Evolutionary conservation across 768 basidiomycete genomes (phyloP).

Genomic region (Boletus vinaceobasis): DNA sequence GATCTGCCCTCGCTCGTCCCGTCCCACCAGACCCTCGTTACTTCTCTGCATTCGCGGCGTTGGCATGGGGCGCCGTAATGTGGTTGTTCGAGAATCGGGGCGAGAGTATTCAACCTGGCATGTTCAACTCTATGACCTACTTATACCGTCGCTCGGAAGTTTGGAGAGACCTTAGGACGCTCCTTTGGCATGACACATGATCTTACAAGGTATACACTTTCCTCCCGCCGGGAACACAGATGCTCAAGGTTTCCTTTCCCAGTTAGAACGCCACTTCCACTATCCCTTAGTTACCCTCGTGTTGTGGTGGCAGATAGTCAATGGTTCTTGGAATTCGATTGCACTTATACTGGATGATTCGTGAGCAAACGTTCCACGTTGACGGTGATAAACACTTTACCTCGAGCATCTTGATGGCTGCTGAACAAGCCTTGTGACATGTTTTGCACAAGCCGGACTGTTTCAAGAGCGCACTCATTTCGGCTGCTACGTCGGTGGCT

Average conservation of each 20-base stretch:
- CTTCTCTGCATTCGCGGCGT: constrained; percentile 83
- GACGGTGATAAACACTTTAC: constrained; percentile 35
- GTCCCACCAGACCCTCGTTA: constrained; percentile 80
- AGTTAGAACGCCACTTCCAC: constrained; percentile 6
- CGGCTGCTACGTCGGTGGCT: constrained; percentile 66
- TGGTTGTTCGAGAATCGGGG: constrained; percentile 86
- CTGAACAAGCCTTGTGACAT: constrained; percentile 59
- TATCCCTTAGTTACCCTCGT: constrained; percentile 19
- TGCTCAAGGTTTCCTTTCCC: background rate
- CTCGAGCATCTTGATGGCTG: constrained; percentile 67
- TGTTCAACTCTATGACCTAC: constrained; percentile 96
- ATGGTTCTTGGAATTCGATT: constrained; percentile 49
- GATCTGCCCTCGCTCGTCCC: constrained; percentile 52
- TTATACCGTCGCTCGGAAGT: constrained; percentile 90
- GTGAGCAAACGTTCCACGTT: constrained; percentile 6
- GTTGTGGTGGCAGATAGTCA: constrained; percentile 38
- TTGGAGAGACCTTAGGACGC: constrained; percentile 78
- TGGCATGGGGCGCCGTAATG: constrained; percentile 97
- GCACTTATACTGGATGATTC: constrained; percentile 56
- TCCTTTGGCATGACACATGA: constrained; percentile 89
- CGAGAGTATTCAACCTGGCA: constrained; percentile 92
- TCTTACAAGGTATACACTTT: constrained; percentile 6
- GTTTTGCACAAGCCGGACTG: constrained; percentile 46
- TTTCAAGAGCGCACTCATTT: constrained; percentile 56
- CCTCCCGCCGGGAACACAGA: background rate